A percentile compares a stretch with the other conserved stretches of the same genome.
Evolutionary conservation across 345 rosid species (phyloP).

Genomic region (Limnanthes douglasii): DNA sequence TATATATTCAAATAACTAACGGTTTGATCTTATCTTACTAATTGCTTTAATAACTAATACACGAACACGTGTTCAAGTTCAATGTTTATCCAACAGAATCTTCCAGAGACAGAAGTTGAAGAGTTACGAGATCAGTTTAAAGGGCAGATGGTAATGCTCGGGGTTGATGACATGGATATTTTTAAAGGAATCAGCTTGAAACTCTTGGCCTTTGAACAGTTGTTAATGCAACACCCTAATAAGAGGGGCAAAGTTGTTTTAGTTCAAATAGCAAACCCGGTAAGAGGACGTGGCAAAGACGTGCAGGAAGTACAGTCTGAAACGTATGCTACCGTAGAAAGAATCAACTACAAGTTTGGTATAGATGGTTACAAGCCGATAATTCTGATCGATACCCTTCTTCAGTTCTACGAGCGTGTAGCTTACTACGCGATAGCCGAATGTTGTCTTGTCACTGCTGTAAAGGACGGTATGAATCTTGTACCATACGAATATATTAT

Average conservation of each 20-base stretch:
- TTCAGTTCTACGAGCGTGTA: conserved; percentile 79
- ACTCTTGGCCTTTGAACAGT: conserved; percentile 89
- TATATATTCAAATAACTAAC: too few species aligned
- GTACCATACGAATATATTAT: conserved; percentile 84
- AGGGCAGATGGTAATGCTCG: conserved; percentile 56
- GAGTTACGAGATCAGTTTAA: conserved; percentile 48
- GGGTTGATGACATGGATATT: conserved; percentile 96
- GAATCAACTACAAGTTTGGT: conserved; percentile 71
- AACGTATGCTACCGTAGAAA: conserved; percentile 47
- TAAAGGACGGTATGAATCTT: conserved; percentile 94
- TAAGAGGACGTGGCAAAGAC: conserved; percentile 83
- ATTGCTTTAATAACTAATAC: too few species aligned
- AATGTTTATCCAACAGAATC: too few species aligned
- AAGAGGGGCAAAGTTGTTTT: conserved; percentile 63
- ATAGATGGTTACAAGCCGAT: conserved; percentile 63
- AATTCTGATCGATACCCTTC: conserved; percentile 51
- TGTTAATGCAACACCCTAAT: conserved; percentile 58
- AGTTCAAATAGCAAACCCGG: conserved; percentile 95
- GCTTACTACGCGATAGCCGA: conserved; percentile 89
- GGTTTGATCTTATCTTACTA: too few species aligned
- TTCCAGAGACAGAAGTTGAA: conserved; percentile 58
- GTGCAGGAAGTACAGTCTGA: conserved; percentile 75
- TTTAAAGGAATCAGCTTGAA: conserved; percentile 91
- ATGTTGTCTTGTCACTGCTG: conserved; percentile 90
- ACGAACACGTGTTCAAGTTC: too few species aligned